Evolutionary conservation across 2,329 filamentous ascomycete species (phyloP).

Genomic region (Colletotrichum filicis): DNA sequence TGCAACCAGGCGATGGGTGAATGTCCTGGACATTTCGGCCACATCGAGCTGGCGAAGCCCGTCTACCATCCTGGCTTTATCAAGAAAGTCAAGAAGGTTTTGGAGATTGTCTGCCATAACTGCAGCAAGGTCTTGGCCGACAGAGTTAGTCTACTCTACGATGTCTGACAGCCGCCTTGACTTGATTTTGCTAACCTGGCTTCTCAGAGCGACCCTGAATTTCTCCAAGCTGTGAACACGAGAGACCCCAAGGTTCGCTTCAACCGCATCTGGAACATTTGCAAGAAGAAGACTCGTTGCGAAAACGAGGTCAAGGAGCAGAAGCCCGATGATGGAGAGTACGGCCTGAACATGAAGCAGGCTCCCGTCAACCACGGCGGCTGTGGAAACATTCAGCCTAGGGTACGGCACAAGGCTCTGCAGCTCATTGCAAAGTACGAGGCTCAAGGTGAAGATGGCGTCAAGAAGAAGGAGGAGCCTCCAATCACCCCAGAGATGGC

Average conservation of each 20-base stretch:
- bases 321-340: slow-evolving; percentile 73
- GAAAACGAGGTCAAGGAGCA: slow-evolving; percentile 80
- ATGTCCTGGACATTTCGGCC: slow-evolving; percentile 97
- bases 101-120: slow-evolving; percentile 99
- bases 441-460: slow-evolving; percentile 81
- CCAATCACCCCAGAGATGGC: slow-evolving; percentile 86
- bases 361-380: slow-evolving; percentile 80
- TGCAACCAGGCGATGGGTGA: slow-evolving; percentile 96
- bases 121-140: slow-evolving; percentile 98
- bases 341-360: slow-evolving; percentile 69
- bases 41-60: slow-evolving; percentile 96
- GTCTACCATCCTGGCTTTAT: slow-evolving; percentile 97
- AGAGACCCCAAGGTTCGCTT: slow-evolving; percentile 96
- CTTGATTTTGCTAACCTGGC: slow-evolving; percentile 69
- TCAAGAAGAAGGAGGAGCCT: slow-evolving; percentile 78
- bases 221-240: slow-evolving; percentile 81
- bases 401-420: slow-evolving; percentile 87
- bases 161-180: slow-evolving; percentile 64
- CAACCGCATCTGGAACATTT: slow-evolving; percentile 89
- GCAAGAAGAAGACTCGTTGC: slow-evolving; percentile 88
- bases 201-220: slow-evolving; percentile 84
- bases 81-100: slow-evolving; percentile 98
- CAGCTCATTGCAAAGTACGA: slow-evolving; percentile 83
- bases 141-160: slow-evolving; percentile 84
- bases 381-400: slow-evolving; percentile 91